A percentile compares a stretch with the other conserved stretches of the same genome.
Conservation (phyloP, 2,329 filamentous ascomycete genomes). For the Cytospora piceae region DNA sequence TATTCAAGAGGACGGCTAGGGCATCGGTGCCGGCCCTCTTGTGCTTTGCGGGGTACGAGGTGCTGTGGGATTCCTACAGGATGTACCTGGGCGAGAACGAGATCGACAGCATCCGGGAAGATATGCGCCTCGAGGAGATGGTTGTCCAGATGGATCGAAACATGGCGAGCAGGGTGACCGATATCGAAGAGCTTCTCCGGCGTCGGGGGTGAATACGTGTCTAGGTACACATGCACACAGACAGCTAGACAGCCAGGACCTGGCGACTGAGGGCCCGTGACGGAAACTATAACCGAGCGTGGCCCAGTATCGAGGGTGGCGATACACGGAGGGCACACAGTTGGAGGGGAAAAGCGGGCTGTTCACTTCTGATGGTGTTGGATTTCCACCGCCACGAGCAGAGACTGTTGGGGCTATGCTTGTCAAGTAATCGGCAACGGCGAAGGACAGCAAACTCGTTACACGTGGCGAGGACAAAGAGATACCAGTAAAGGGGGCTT, state of each 20-base stretch:
- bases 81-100: constrained; percentile 25
- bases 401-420: not conserved
- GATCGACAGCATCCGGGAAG: constrained; percentile 20
- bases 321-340: not conserved
- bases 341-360: not conserved
- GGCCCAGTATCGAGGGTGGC: not conserved
- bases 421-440: not conserved
- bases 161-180: constrained; percentile 16
- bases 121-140: constrained; percentile 43
- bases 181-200: constrained; percentile 20
- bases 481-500: constrained; percentile 13
- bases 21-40: constrained; percentile 18
- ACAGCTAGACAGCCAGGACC: not conserved
- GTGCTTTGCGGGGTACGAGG: constrained; percentile 25
- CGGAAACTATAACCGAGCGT: not conserved
- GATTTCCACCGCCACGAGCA: not conserved
- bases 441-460: not conserved
- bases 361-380: not conserved
- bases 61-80: constrained; percentile 21
- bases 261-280: not conserved
- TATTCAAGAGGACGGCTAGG: constrained; percentile 19
- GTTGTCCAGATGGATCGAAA: constrained; percentile 26
- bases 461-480: not conserved
- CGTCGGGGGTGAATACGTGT: constrained; percentile 14
- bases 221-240: not conserved